Base-by-base conservation (phyloP, 2,329 filamentous ascomycete genomes). In the Pseudogymnoascus sp. region DNA sequence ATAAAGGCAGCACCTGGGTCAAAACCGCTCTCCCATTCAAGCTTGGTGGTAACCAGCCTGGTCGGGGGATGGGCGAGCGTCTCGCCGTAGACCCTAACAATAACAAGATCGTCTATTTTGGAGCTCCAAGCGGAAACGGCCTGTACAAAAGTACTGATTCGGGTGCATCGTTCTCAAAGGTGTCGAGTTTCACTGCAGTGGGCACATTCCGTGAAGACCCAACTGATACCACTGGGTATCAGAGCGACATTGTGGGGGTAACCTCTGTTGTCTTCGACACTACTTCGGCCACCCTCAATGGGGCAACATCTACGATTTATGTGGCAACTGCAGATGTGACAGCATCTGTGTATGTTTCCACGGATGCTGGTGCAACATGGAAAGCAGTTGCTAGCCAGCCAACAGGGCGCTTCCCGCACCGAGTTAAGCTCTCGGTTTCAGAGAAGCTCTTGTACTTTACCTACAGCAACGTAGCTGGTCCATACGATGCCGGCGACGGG, bases 21-120 rank as follows among this genome's bases (percentile, higher is more conserved):
- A 74, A 76, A 19, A 78, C 80, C 0, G 73, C 74, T 5, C 75
- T 86, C 0, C 76, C 81, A 2, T 86, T 86, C 75, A 86, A 86
- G 70, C 81, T 84, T 53, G 83, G 83, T 7, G 83, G 83, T 0
- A 86, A 86, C 69, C 85, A 85, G 82, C 83, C 83, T 7, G 83
- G 83, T 1, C 79, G 83, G 28, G 83, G 83, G 7, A 81, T 80
- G 72, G 83, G 83, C 15, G 83, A 85, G 70, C 78, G 83, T 13
- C 78, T 86, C 4, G 82, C 82, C 2, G 78, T 86, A 8, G 83
- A 86, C 68, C 83, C 83, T 1, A 78, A 80, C 53, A 82, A 83
- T 68, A 79, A 82, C 38, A 77, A 81, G 28, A 81, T 85, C 64
- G 69, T 86, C 23, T 85, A 82, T 70, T 84, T 85, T 63, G 83